Evolutionary conservation across 179 eudicot genomes (phyloP).

Genomic region (Nepenthes alata): DNA sequence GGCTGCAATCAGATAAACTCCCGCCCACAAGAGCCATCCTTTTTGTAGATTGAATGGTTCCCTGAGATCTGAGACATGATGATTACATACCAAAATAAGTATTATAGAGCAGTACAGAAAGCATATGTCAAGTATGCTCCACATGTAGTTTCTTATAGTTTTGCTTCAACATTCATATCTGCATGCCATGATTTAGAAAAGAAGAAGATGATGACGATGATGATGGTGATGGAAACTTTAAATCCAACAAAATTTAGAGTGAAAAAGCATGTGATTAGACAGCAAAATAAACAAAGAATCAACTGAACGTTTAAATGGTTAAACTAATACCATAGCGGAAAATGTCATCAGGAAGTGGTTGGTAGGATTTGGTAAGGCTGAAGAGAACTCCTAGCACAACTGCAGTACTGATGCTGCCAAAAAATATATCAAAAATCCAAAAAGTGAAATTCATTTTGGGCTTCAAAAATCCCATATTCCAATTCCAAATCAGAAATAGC

Average conservation of each 20-base stretch:
- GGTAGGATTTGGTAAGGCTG: slow-evolving; percentile 56
- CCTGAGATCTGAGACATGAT: slow-evolving; percentile 43
- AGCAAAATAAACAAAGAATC: no score
- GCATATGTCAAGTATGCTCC: no score
- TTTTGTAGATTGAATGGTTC: slow-evolving; percentile 68
- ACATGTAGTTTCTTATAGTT: no score
- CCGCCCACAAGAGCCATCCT: slow-evolving; percentile 98
- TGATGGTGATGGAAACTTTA: not conserved
- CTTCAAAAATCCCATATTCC: not conserved
- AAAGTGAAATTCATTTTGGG: not conserved
- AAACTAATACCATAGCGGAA: slow-evolving; percentile 65
- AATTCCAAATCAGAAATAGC: not conserved
- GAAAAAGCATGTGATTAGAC: not conserved
- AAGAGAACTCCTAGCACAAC: slow-evolving; percentile 64
- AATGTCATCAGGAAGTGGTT: slow-evolving; percentile 67
- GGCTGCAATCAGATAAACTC: slow-evolving; percentile 69
- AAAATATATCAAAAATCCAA: not conserved
- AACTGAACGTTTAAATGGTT: not conserved
- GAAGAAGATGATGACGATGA: no score
- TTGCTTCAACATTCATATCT: no score
- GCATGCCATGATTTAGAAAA: no score
- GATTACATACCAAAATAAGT: not conserved
- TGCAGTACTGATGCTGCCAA: slow-evolving; percentile 53
- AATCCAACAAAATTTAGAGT: not conserved
- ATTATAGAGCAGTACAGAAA: no score